Evolutionary conservation across 225 moss, liverwort and hornwort genomes (phyloP), one percentile per base, ranked within the genome.

Genomic region (Pleurozium schreberi): DNA sequence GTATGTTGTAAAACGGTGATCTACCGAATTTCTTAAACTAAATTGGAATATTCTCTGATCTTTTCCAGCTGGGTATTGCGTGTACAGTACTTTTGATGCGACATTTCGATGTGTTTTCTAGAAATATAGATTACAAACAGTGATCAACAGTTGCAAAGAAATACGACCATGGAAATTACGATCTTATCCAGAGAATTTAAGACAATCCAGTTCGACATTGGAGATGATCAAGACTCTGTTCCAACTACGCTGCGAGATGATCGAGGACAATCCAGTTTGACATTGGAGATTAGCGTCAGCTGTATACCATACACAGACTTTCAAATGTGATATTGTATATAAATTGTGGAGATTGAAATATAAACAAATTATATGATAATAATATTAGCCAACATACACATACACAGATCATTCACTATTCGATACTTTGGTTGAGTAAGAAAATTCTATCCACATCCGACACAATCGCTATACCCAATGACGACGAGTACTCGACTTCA

Each of bases 221-320:
- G 11, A 31, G 11, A 49, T 75, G 1, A 49, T 21, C 22, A 50
- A 34, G 3, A 9, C 22, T 12, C 0, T 34, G 3, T 22, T 52
- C 14, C 38, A 14, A 75, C 3, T 20, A 21, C 5, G 5, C 12
- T 12, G 33, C 7, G 75, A 21, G 33, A 75, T 49, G 20, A n/a
- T n/a, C n/a, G n/a, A 21, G 8, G 12, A 50, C 2, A 6, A 38
- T 26, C 4, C 77, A 25, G 16, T 9, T 55, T 16, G 55, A 38
- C 1, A 55, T 25, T 38, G 15, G 1, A 77, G 15, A 77, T 0
- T 9, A 6, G 10, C 16, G 38, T 9, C 9, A 0, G 14, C 1
- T 76, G 4, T 21, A 76, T 12, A 22, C 14, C 36, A 21, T 36
- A 36, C 2, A 2, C 26, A 7, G 16, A 26, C 0, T 76, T 14